Evolutionary conservation across 345 rosid genomes (phyloP).

Genomic region (Pugionium dolabratum): DNA sequence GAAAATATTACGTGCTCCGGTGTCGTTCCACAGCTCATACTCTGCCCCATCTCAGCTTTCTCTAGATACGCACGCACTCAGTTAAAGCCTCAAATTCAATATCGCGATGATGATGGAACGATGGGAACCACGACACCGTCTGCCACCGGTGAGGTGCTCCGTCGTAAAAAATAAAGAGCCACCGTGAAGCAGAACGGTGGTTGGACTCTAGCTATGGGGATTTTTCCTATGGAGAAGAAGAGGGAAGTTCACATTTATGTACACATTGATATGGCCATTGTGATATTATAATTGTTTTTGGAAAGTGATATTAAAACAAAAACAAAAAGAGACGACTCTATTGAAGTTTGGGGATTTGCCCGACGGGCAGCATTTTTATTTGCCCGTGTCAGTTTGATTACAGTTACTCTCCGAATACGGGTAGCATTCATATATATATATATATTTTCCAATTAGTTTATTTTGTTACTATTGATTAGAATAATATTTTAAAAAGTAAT

Average conservation of each 20-base stretch:
- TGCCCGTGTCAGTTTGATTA: slow-evolving; percentile 38
- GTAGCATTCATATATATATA: slow-evolving; percentile 47
- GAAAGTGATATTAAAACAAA: background rate
- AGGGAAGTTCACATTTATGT: slow-evolving; percentile 48
- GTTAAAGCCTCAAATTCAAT: background rate
- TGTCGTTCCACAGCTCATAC: slow-evolving; percentile 71
- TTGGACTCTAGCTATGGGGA: slow-evolving; percentile 6
- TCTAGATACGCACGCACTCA: background rate
- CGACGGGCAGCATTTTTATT: slow-evolving; percentile 33
- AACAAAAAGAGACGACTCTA: background rate
- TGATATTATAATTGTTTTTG: slow-evolving; percentile 5
- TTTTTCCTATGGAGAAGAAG: slow-evolving; percentile 31
- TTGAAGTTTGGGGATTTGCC: slow-evolving; percentile 52
- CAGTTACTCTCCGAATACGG: slow-evolving; percentile 35
- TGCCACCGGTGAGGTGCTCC: slow-evolving; percentile 51
- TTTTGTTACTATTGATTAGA: too few relatives aligned
- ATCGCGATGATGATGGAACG: background rate
- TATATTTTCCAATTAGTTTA: too few relatives aligned
- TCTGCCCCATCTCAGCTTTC: slow-evolving; percentile 73
- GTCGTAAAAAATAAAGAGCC: slow-evolving; percentile 38
- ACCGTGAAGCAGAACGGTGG: slow-evolving; percentile 46
- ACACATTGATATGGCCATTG: slow-evolving; percentile 30
- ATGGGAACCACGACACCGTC: slow-evolving; percentile 45
- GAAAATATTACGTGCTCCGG: slow-evolving; percentile 69
- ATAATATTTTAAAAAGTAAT: too few relatives aligned